Base-by-base conservation (phyloP, 1,139 yeast genomes). In the Taphrina communis region DNA sequence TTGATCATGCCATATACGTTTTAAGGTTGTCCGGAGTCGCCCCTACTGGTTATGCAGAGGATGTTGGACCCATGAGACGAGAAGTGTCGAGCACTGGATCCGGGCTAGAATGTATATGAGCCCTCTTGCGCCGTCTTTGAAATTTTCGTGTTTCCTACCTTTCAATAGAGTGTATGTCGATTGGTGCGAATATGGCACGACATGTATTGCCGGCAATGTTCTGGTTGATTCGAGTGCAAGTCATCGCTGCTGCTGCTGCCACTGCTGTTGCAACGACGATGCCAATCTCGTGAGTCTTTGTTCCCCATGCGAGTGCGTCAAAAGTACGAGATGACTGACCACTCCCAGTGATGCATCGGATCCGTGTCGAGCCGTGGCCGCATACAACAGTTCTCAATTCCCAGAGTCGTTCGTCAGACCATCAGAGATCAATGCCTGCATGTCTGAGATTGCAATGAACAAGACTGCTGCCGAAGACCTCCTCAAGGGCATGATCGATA, bases 391-490 rank as follows among this genome's bases (percentile, higher is more conserved):
- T n/a, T 44, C 62, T 21, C 42, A 35, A 31, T 58, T 58, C 44
- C 62, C 62, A 38, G 62, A 58, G 41, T 44, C 53, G 6, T 58
- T 44, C 25, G 42, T 58, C 21, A 42, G 19, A n/a, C 62, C 62
- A 21, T 7, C 51, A 3, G 53, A 58, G 42, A 44, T 58, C 52
- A 44, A 42, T 42, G 53, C 25, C 17, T 58, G 62, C 17, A 58
- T 58, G 62, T 9, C 51, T 8, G 21, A n/a, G 39, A 42, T 58
- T 31, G 31, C 62, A 17, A 17, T 58, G 62, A 44, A 58, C 42
- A 42, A 25, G 25, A 44, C 53, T n/a, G 51, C 62, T n/a, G 62
- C 53, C 8, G 21, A n/a, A 39, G 62, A 58, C 31, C 41, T 44
- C 21, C 36, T 58, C 35, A 44, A 58, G 19, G 62, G 62, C 41